Evolutionary conservation across 208 protist species (phyloP), one percentile per base, ranked within the genome.

Genomic region (Vickermania spadyakhi): DNA sequence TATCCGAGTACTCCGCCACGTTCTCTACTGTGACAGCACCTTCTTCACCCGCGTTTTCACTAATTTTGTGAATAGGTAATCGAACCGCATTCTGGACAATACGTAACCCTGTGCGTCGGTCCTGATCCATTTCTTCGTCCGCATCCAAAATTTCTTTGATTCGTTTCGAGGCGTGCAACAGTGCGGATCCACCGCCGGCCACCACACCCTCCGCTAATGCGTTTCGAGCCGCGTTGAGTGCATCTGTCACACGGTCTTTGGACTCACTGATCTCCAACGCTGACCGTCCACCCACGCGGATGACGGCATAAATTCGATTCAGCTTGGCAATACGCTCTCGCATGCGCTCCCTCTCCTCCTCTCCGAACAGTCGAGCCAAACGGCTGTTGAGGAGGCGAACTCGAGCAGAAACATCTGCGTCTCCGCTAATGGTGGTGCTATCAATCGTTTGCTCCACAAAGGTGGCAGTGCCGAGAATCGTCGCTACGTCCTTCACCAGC

Each of bases 161-260:
- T 26, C 71, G 71, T 52, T 92, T 86, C 26, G 96, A 94, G 11
- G 96, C 90, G 77, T 98, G 94, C 7, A 99, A 76, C 7, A 99
- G 85, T 13, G 98, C 97, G 14, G 93, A 81, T 52, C 98, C 98
- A 70, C 98, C 98, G 58, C 98, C 98, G 57, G 97, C 87, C 7
- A 99, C 97, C 66, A 99, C 98, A 68, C 99, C 98, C 72, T 99
- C 98, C 58, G 97, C 86, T 23, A 99, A 93, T 25, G 98, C 98
- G 56, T 98, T 98, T 51, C 96, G 86, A 0, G 98, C 98, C 4
- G 99, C 98, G 70, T 98, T 99, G 18, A 99, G 89, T 2, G 98
- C 98, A 77, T 99, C 99, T 28, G 96, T 93, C 13, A 99, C 90
- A 58, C 98, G 88, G 79, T 99, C 98, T 79, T 99, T 99, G 69